Conservation (phyloP, 202 grass and related monocot species). For the Bolboschoenoplectus hybrid region DNA sequence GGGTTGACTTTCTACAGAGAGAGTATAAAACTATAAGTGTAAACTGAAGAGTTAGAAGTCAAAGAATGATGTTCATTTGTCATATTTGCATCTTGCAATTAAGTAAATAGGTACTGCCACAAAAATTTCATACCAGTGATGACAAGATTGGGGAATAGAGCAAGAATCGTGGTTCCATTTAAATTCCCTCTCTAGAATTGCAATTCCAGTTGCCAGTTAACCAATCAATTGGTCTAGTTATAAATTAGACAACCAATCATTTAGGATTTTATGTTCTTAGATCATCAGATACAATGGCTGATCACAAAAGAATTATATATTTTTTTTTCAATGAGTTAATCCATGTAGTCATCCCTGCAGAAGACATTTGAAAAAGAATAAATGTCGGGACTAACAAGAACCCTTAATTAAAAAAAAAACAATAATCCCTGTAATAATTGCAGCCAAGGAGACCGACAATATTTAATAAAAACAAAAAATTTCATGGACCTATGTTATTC, state of each 20-base stretch:
- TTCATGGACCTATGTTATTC: not conserved
- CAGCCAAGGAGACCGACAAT: not conserved
- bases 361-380: not conserved
- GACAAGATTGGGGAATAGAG: not conserved
- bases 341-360: not conserved
- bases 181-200: not conserved
- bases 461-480: too few species aligned
- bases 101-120: not conserved
- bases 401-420: too few species aligned
- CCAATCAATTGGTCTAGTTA: not conserved
- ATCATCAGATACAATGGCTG: not conserved
- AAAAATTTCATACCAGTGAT: not conserved
- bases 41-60: slow-evolving; percentile 2
- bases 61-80: not conserved
- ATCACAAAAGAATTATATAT: not conserved
- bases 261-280: not conserved
- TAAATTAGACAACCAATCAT: not conserved
- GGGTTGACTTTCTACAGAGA: slow-evolving; percentile 63
- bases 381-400: too few species aligned
- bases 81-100: not conserved
- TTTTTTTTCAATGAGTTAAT: not conserved
- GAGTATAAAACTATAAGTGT: not conserved
- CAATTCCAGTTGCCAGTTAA: not conserved
- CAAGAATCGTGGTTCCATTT: not conserved
- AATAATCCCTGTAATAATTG: too few species aligned